phyloP scores from a whole-genome alignment of 1,284 basidiomycete species.

The Moesziomyces sp. region DNA sequence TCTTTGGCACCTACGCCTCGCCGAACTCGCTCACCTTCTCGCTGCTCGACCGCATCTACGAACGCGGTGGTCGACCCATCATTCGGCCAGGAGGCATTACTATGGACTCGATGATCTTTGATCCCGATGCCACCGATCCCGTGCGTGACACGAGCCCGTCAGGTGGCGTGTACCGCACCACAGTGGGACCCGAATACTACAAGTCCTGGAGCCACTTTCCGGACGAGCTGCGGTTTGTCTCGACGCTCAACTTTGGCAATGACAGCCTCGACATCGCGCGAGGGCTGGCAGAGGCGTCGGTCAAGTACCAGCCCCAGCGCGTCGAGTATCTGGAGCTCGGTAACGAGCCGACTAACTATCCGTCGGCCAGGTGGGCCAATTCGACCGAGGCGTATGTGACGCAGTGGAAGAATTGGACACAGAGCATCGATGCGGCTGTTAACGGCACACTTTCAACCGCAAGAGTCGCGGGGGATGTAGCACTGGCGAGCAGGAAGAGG shows the following conservation, averaged over 20 bases:
- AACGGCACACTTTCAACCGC: neutral
- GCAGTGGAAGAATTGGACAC: slow-evolving; percentile 15
- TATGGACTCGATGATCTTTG: slow-evolving; percentile 10
- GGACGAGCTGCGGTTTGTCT: slow-evolving; percentile 3
- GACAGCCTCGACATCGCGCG: slow-evolving; percentile 7
- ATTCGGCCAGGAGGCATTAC: slow-evolving; percentile 14
- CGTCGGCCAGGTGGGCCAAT: slow-evolving; percentile 2
- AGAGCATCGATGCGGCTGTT: slow-evolving; percentile 2
- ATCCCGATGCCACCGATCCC: slow-evolving; percentile 3
- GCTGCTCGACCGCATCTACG: slow-evolving; percentile 11
- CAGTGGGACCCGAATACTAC: slow-evolving; percentile 12
- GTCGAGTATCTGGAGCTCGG: slow-evolving; percentile 9
- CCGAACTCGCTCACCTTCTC: slow-evolving; percentile 10
- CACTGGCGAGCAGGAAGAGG: neutral
- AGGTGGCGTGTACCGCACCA: slow-evolving; percentile 10
- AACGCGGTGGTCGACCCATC: slow-evolving; percentile 8
- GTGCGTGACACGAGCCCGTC: slow-evolving; percentile 1
- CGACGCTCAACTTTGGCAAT: slow-evolving; percentile 19
- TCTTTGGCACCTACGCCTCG: slow-evolving; percentile 5
- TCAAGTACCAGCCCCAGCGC: slow-evolving; percentile 2
- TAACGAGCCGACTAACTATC: slow-evolving; percentile 17
- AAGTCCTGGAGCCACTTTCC: slow-evolving; percentile 12
- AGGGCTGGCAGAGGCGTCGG: slow-evolving; percentile 4
- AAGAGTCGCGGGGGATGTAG: neutral
- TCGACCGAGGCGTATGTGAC: slow-evolving; percentile 8